phyloP scores from a whole-genome alignment of 2,329 filamentous ascomycete genomes.

The Drechmeria coniospora region DNA sequence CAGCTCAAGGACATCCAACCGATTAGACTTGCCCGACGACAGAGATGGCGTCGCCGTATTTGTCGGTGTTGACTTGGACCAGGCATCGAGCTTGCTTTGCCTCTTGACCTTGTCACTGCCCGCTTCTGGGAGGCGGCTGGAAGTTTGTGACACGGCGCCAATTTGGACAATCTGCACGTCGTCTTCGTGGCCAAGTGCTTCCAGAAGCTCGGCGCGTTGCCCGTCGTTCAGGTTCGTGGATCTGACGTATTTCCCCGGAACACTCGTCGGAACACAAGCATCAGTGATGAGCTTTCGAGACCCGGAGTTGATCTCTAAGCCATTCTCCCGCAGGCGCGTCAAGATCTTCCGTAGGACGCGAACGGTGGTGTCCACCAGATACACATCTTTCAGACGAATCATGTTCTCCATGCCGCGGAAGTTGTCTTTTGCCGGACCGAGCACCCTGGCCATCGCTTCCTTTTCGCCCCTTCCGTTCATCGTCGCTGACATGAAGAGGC shows the following conservation, averaged over 20 bases:
- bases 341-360: conserved; percentile 74
- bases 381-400: conserved; percentile 78
- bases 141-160: conserved; percentile 13
- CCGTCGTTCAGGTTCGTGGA: conserved; percentile 68
- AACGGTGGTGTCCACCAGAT: conserved; percentile 69
- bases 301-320: conserved; percentile 50
- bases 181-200: conserved; percentile 44
- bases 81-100: conserved; percentile 45
- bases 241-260: conserved; percentile 38
- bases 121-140: conserved; percentile 8
- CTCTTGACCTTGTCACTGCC: conserved; percentile 28
- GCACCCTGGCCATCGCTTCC: conserved; percentile 24
- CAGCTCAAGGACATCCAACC: conserved; percentile 31
- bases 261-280: conserved; percentile 43
- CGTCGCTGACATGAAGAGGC: conserved; percentile 58
- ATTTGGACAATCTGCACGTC: conserved; percentile 32
- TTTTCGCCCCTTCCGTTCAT: conserved; percentile 18
- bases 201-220: conserved; percentile 70
- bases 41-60: conserved; percentile 11
- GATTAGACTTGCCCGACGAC: conserved; percentile 18
- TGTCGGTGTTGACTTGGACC: conserved; percentile 36
- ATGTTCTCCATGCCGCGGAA: conserved; percentile 67
- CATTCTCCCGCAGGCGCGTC: conserved; percentile 60
- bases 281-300: conserved; percentile 48
- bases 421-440: conserved; percentile 23